Evolutionary conservation across 108 stramenopile genomes (phyloP), one percentile per base, ranked within the genome.

Genomic region (Pseudonitzschia multiseries): DNA sequence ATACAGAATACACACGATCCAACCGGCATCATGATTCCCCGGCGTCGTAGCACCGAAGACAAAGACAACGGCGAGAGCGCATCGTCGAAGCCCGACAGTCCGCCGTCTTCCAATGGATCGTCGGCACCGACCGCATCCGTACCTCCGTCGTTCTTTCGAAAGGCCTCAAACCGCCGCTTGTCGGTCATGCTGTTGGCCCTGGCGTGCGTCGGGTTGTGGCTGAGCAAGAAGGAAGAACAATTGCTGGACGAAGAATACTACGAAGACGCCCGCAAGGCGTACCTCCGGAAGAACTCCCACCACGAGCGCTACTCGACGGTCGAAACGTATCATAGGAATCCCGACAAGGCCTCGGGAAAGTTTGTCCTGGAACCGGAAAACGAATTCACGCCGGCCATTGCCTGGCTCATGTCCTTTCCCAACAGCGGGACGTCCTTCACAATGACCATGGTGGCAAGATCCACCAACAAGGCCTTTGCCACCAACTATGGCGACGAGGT

Each of bases 361-460:
- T 78, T 71, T 27, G 44, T 78, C 36, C 48, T 78, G n/a, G 22
- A 62, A 24, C 71, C 77, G 13, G 0, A 72, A 44, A 61, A 60
- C 54, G 67, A 78, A 74, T 75, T 76, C 70, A 69, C 67, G n/a
- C 57, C 78, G 0, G 52, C 54, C 24, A 83, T 84, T 71, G 83
- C 77, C 36, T 87, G 86, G 86, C 70, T 87, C 31, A 87, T 87
- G 86, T 79, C 72, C 42, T 87, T 79, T 79, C 86, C 86, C 46
- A 87, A 87, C 43, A 62, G 56, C 6, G 85, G 85, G 20, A 86
- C 85, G 0, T 73, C 71, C 44, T 86, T 68, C 41, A 86, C 85
- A 1, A 84, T 84, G 80, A 72, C 52, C 0, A 68, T 75, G 64
- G 78, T 81, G 6, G 66, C 63, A 24, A 32, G 74, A 20, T 52